phyloP scores from a whole-genome alignment of 306 rosid genomes.

The Senna tora region DNA sequence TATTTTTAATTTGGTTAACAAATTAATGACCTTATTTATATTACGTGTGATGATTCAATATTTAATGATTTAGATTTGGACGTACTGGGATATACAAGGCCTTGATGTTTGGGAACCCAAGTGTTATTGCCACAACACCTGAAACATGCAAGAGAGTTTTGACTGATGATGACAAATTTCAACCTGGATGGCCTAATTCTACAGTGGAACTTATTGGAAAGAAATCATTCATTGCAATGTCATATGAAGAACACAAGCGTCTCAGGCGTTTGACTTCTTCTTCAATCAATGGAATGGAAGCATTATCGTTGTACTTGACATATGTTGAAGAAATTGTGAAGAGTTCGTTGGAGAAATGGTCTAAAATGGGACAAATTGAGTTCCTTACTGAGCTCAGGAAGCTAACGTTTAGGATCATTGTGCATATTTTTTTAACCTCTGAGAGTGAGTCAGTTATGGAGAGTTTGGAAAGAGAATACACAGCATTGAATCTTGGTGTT shows the following conservation, averaged over 20 bases:
- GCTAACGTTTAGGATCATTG: no score
- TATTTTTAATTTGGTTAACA: no score
- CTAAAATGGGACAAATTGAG: no score
- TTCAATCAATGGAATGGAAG: slow-evolving; percentile 60
- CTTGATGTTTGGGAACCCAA: slow-evolving; percentile 78
- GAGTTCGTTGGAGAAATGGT: no score
- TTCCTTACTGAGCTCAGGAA: no score
- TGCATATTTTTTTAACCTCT: no score
- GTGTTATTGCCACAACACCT: slow-evolving; percentile 71
- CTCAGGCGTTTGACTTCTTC: slow-evolving; percentile 55
- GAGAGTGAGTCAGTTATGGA: no score
- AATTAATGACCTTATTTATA: no score
- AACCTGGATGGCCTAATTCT: slow-evolving; percentile 58
- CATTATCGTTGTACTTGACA: slow-evolving; percentile 44
- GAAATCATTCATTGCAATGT: slow-evolving; percentile 50
- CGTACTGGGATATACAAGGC: slow-evolving; percentile 70
- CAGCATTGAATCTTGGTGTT: no score
- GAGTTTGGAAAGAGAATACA: no score
- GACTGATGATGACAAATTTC: slow-evolving; percentile 67
- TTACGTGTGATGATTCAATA: no score
- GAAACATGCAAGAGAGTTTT: slow-evolving; percentile 69
- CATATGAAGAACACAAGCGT: slow-evolving; percentile 63
- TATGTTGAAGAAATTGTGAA: slow-evolving; percentile 47
- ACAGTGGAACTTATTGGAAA: slow-evolving; percentile 30
- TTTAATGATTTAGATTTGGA: slow-evolving; percentile 67